These are phyloP conservation scores for Diplodia sapinea DNA, from an alignment of 2,329 filamentous ascomycete species.

Conservation along the genomic window DNA sequence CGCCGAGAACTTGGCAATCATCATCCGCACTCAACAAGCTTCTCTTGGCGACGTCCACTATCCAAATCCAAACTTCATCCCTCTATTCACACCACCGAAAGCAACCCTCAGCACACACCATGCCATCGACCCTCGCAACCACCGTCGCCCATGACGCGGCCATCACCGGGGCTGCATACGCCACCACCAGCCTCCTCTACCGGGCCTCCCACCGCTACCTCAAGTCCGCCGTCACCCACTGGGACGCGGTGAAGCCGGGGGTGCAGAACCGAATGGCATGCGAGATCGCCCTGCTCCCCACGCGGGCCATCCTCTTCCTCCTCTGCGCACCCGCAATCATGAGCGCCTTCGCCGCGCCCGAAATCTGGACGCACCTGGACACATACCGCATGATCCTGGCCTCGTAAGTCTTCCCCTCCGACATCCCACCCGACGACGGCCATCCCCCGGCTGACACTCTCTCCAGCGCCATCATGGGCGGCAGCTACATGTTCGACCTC, in stretches of 20 bases:
- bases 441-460: neutral
- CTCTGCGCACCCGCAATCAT: conserved; percentile 4
- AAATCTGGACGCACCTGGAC: conserved; percentile 13
- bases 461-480: conserved; percentile 5
- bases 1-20: too few relatives aligned
- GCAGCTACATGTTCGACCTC: conserved; percentile 24
- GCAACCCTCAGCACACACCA: neutral
- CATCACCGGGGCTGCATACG: neutral
- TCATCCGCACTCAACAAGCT: too few relatives aligned
- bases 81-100: neutral
- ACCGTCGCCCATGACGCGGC: conserved; percentile 5
- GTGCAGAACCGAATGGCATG: conserved; percentile 16
- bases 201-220: neutral
- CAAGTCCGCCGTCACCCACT: neutral
- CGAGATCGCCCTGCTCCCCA: conserved; percentile 7
- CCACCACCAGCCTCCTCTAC: conserved; percentile 1
- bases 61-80: neutral
- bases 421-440: too few relatives aligned
- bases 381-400: conserved; percentile 14
- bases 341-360: conserved; percentile 8
- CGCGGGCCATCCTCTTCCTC: conserved; percentile 10
- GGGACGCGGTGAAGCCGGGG: conserved; percentile 3
- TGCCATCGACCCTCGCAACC: neutral
- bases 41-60: too few relatives aligned
- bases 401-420: neutral